Evolutionary conservation across 192 early-diverging fungal species (phyloP).

Genomic region (Podila epicladia): DNA sequence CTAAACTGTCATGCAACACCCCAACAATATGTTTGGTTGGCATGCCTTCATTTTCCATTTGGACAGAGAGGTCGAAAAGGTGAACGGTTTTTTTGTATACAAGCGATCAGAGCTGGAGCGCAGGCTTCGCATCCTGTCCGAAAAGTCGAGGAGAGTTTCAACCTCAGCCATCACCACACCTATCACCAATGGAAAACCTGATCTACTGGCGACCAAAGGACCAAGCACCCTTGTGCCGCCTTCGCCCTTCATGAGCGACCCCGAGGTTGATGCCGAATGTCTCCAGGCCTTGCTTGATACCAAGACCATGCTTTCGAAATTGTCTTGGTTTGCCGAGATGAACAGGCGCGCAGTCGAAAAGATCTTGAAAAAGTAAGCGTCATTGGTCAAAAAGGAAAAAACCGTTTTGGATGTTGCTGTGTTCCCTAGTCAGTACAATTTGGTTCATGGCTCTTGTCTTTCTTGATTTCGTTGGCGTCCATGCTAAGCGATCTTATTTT

Average conservation of each 20-base stretch:
- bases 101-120: slow-evolving; percentile 81
- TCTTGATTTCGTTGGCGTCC: no score
- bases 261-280: slow-evolving; percentile 53
- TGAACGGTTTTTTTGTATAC: slow-evolving; percentile 81
- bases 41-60: slow-evolving; percentile 73
- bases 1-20: not conserved
- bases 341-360: slow-evolving; percentile 62
- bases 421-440: not conserved
- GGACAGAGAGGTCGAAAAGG: slow-evolving; percentile 88
- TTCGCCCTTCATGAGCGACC: slow-evolving; percentile 48
- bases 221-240: not conserved
- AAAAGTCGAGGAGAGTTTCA: slow-evolving; percentile 54
- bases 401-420: not conserved
- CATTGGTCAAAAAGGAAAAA: no score
- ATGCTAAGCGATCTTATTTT: no score
- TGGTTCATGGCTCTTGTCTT: no score
- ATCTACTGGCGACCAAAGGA: not conserved
- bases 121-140: slow-evolving; percentile 66
- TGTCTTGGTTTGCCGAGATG: slow-evolving; percentile 62
- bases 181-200: not conserved
- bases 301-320: slow-evolving; percentile 53
- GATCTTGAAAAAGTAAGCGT: slow-evolving; percentile 68
- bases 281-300: slow-evolving; percentile 57
- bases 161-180: not conserved
- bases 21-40: not conserved